phyloP scores from a whole-genome alignment of 768 basidiomycete genomes.

The Pleurotus tuoliensis region DNA sequence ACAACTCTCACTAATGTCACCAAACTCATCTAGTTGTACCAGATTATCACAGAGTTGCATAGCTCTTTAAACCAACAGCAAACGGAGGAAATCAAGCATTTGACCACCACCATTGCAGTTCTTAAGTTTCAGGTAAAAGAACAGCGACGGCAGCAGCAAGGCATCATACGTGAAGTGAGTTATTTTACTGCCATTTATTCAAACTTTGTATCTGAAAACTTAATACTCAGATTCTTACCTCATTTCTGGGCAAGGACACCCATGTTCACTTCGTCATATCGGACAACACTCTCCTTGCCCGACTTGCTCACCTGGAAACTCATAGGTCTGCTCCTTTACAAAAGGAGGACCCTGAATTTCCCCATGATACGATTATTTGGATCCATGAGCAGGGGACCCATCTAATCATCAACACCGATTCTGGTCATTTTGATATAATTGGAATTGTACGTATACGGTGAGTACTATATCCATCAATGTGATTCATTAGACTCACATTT shows the following conservation, averaged over 20 bases:
- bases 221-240: neutral
- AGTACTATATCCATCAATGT: neutral
- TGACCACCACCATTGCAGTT: too few relatives aligned
- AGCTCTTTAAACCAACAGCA: too few relatives aligned
- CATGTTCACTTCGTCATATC: neutral
- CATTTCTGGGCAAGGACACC: neutral
- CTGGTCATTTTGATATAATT: neutral
- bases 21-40: too few relatives aligned
- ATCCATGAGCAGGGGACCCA: neutral
- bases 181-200: too few relatives aligned
- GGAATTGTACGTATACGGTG: neutral
- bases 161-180: neutral
- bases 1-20: too few relatives aligned
- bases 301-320: neutral
- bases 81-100: too few relatives aligned
- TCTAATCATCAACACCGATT: neutral
- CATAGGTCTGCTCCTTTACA: neutral
- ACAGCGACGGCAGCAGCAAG: neutral
- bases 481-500: neutral
- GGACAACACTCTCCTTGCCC: neutral
- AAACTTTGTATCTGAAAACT: too few relatives aligned
- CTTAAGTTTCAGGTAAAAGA: constrained; percentile 15
- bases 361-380: neutral
- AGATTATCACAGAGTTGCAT: too few relatives aligned
- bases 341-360: neutral